Percentiles rank a stretch among this genome's conserved stretches.
Evolutionary conservation across 805 yeast species (phyloP).

Genomic region (Cyberlindnera bimundalis): DNA sequence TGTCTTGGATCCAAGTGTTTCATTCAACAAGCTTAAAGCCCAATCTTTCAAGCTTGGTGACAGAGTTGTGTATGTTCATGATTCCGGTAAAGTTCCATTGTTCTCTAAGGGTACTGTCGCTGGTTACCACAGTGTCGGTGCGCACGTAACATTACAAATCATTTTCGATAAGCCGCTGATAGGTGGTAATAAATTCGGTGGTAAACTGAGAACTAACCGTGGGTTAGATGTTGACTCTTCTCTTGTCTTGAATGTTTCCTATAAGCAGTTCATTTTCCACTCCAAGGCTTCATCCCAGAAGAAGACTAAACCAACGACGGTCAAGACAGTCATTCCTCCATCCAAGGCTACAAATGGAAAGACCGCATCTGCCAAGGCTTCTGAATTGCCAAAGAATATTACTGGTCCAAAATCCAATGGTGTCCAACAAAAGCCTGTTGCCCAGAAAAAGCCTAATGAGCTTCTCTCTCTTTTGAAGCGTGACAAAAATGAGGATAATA

Average conservation of each 20-base stretch:
- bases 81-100: conserved; percentile 84
- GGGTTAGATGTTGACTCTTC: conserved; percentile 84
- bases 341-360: neutral
- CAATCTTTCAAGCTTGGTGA: conserved; percentile 88
- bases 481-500: conserved; percentile 27
- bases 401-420: conserved; percentile 12
- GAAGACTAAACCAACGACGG: conserved; percentile 7
- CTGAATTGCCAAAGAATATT: conserved; percentile 25
- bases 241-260: conserved; percentile 71
- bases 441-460: conserved; percentile 36
- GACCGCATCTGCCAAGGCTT: conserved; percentile 16
- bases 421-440: conserved; percentile 6
- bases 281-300: conserved; percentile 52
- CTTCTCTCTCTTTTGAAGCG: conserved; percentile 43
- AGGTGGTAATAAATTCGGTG: conserved; percentile 80
- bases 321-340: neutral
- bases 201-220: conserved; percentile 71
- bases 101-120: conserved; percentile 90
- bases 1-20: conserved; percentile 68
- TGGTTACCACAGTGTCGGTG: conserved; percentile 59
- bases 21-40: conserved; percentile 64
- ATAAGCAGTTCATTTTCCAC: conserved; percentile 73
- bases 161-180: conserved; percentile 80
- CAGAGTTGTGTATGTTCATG: conserved; percentile 79
- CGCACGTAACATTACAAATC: conserved; percentile 60